Evolutionary conservation across 768 basidiomycete genomes (phyloP), one percentile per base, ranked within the genome.

Genomic region (Hericium erinaceus): DNA sequence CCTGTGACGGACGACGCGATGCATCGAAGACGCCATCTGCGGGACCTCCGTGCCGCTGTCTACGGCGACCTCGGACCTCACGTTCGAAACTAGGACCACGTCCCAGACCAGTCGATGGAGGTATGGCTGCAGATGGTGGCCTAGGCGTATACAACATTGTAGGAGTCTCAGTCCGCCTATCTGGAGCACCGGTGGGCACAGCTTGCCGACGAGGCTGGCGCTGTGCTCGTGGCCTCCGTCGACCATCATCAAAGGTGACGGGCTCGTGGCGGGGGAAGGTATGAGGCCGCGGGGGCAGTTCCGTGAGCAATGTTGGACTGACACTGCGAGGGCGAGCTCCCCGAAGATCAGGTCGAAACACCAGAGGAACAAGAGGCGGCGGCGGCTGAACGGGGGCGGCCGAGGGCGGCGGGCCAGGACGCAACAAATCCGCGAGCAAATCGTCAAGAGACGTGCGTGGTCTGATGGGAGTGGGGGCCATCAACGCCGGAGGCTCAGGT

Each of bases 391-490:
- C 72, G 13, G 71, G 69, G 7, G 71, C 69, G 15, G 72, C 72
- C 5, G 74, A 68, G 1, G 73, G 68, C 20, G 71, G 69, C 15
- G 75, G 71, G 9, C 72, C 74, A 11, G 80, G 66, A n/a, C 78
- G 76, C 26, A 89, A 63, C 38, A 88, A 75, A 8, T 84, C 81
- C 57, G 82, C 79, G 4, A 89, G 67, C 55, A 81, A 78, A 52
- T 85, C 77, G 9, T 80, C 79, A 39, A 88, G 70, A 0, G 84
- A 80, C 4, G 73, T 78, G 8, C 78, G 80, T 28, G 74, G 58
- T n/a, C 65, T 69, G 10, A 67, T 62, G 6, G 75, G 76, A 4
- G 75, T 67, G 5, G 81, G 75, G 9, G 74, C 68, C 5, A 79
- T 78, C n/a, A 80, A 70, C 0, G 78, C 69, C 22, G 66, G 59